Base-by-base conservation (phyloP, 352 stramenopile species). In the Phytophthora crassamura region DNA sequence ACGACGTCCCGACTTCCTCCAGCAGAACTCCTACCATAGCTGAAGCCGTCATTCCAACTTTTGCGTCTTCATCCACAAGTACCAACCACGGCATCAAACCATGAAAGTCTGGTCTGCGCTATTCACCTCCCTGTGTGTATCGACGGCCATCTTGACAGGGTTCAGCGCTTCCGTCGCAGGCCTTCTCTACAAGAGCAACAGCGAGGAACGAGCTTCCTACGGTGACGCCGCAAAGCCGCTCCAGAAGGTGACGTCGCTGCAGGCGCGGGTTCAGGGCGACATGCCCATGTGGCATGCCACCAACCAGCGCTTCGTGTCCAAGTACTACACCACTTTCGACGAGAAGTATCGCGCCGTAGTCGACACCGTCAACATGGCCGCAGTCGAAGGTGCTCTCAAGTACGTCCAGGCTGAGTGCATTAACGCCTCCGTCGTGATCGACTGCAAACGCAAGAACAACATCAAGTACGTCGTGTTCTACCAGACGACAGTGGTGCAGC, bases 331-430 rank as follows among this genome's bases (percentile, higher is more conserved):
- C 10, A 69, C 51, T 0, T 79, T 88, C 18, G 80, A 80, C 2
- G 59, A 68, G 9, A 73, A 84, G 33, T 81, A 84, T 45, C 60
- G 57, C 16, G 75, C 61, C 7, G 66, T 87, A 1, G 59, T 80
- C 0, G 77, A 86, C 59, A 84, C 77, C 33, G 77, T 86, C 49
- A 86, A 86, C 50, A 83, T 75, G 63, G 77, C 77, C 14, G 57
- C 74, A 0, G 67, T 90, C 2, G 81, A 90, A 63, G 74, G 78
- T 30, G 79, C 75, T 22, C 71, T 89, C 47, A 88, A 82, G 55
- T 88, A 89, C 55, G 74, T 88, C 1, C 74, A 84, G 48, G 76
- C 82, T 9, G 82, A 91, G 47, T 81, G 75, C 63, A 88, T 91
- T 59, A 86, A 86, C 55, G 22, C 59, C 3, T 71, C 63, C 1